These are phyloP conservation scores for Macrolepiota fuliginosa DNA, from an alignment of 768 basidiomycete genomes.

Conservation along the genomic window DNA sequence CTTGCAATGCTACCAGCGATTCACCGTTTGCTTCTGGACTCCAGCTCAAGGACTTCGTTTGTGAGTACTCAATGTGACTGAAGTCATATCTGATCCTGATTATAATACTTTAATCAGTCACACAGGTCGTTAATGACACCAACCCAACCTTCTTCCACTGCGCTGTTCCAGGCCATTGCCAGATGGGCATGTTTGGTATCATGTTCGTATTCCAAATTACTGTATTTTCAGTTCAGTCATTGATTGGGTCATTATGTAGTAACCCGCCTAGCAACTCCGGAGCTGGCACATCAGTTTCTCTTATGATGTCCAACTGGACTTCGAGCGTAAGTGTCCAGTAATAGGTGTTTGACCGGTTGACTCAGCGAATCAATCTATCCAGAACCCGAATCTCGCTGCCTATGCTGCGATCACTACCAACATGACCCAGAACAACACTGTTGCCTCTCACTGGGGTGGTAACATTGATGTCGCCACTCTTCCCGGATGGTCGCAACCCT, in stretches of 20 bases:
- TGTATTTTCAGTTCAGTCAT: neutral
- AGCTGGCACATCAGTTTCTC: constrained; percentile 44
- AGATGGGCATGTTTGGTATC: constrained; percentile 85
- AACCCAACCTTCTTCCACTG: constrained; percentile 77
- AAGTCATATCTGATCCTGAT: neutral
- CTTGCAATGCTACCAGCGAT: constrained; percentile 72
- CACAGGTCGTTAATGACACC: constrained; percentile 70
- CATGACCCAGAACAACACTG: constrained; percentile 43
- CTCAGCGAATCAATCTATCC: neutral
- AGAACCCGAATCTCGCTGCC: constrained; percentile 56
- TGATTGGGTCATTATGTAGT: constrained; percentile 25
- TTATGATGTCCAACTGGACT: constrained; percentile 49
- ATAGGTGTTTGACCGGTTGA: neutral
- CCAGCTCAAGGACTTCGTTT: constrained; percentile 63
- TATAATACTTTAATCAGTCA: constrained; percentile 40
- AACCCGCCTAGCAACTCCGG: constrained; percentile 55
- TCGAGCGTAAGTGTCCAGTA: constrained; percentile 35
- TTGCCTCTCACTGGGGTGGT: constrained; percentile 58
- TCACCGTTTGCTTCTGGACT: constrained; percentile 61
- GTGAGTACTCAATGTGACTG: constrained; percentile 32
- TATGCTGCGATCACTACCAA: constrained; percentile 51
- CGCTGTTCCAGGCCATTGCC: constrained; percentile 65
- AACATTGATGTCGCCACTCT: constrained; percentile 57
- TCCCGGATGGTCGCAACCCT: constrained; percentile 50
- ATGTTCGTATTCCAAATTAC: constrained; percentile 36